Evolutionary conservation across 208 protist species (phyloP), one percentile per base, ranked within the genome.

Genomic region (Wallacemonas sp.): DNA sequence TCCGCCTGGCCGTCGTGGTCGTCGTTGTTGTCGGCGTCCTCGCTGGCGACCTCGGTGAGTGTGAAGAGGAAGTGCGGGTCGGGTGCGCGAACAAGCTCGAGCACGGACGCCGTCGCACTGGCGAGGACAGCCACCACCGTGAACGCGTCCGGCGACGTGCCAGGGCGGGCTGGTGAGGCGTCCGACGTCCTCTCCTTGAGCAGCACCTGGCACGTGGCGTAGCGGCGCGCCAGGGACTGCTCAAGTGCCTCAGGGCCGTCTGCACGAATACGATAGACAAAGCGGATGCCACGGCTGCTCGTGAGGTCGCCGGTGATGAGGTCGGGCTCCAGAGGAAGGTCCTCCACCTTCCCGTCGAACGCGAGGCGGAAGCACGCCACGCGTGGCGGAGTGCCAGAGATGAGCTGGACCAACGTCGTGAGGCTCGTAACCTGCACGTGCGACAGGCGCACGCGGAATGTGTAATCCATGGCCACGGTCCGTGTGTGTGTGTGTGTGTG

Each of bases 331-430:
- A 79, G 45, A 11, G 59, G 22, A 7, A 79, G 25, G 28, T 74
- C 57, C 46, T 66, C 63, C 46, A 74, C 74, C 59, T 71, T 67
- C 18, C 74, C 74, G 25, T 79, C 74, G 36, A 50, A 79, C 33
- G 57, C 57, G 18, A 79, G 65, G 28, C 63, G 62, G 25, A 77
- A 48, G 22, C n/a, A 38, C 11, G 61, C 22, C 32, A 26, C 28
- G 61, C 55, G 70, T n/a, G 50, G 49, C 18, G 50, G 1, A 5
- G 7, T n/a, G 8, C n/a, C 23, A 12, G 18, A 54, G 12, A 31
- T 10, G 7, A 26, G 25, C 20, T 26, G 44, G 23, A 23, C 29
- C 10, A 38, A 2, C 29, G 54, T 28, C 2, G 48, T 22, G 46
- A 72, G 22, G 4, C 55, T 28, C 1, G 49, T 67, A 7, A 74